These are phyloP conservation scores for Cutaneotrichosporon sp. DNA, from an alignment of 1,284 basidiomycete species.

Conservation along the genomic window DNA sequence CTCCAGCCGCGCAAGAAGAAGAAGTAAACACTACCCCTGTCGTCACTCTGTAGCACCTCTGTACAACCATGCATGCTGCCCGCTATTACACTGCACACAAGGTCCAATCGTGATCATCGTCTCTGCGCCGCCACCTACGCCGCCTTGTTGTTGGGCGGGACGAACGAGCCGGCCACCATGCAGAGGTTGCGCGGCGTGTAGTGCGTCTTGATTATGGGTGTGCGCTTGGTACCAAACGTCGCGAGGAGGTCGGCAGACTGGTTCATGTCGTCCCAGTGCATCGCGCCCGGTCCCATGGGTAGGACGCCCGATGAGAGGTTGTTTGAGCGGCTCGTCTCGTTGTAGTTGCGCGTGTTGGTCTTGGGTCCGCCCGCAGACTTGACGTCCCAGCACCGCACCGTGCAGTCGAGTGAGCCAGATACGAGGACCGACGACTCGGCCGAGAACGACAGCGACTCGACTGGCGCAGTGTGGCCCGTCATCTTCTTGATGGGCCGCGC, in stretches of 20 bases:
- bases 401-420: slow-evolving; percentile 85
- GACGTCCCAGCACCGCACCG: slow-evolving; percentile 95
- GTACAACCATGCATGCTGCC: slow-evolving; percentile 19
- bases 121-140: neutral
- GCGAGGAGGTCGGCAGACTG: slow-evolving; percentile 68
- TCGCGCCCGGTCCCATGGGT: slow-evolving; percentile 35
- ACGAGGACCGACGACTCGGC: slow-evolving; percentile 85
- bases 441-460: slow-evolving; percentile 87
- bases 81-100: neutral
- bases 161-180: slow-evolving; percentile 67
- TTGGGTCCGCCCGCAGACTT: slow-evolving; percentile 65
- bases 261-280: slow-evolving; percentile 30
- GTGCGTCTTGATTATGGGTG: slow-evolving; percentile 84
- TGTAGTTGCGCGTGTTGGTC: slow-evolving; percentile 6
- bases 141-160: slow-evolving; percentile 34
- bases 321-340: slow-evolving; percentile 2
- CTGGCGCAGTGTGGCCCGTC: slow-evolving; percentile 82
- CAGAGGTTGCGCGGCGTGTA: slow-evolving; percentile 93
- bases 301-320: slow-evolving; percentile 11
- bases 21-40: slow-evolving; percentile 19
- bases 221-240: slow-evolving; percentile 91
- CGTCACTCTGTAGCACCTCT: slow-evolving; percentile 1
- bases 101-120: neutral
- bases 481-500: slow-evolving; percentile 94
- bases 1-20: slow-evolving; percentile 48